Conservation (phyloP, 257 asterid genomes). For the Solanum tarijense region DNA sequence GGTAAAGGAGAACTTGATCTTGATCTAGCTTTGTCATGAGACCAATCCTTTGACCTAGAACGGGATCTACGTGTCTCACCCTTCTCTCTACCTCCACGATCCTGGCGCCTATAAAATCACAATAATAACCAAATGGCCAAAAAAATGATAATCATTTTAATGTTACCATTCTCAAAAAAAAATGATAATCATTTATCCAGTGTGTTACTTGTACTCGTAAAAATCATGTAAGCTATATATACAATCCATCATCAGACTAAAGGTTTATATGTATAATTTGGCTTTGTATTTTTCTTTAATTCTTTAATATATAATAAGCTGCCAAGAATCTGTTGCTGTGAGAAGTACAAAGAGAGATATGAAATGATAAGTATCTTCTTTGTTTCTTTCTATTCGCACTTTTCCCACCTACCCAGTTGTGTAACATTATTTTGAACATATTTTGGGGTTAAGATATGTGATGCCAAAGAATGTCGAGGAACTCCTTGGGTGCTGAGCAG, state of each 20-base stretch:
- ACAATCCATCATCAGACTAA: background rate
- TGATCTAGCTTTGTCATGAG: conserved; percentile 16
- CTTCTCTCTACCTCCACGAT: conserved; percentile 28
- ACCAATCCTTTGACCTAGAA: conserved; percentile 30
- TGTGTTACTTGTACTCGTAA: background rate
- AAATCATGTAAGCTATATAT: background rate
- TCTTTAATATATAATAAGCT: background rate
- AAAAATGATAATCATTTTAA: background rate
- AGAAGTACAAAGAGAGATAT: background rate
- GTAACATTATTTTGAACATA: background rate
- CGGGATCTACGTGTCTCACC: conserved; percentile 26
- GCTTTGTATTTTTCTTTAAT: background rate
- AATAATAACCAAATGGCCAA: conserved; percentile 1
- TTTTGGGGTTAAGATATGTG: background rate
- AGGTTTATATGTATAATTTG: background rate
- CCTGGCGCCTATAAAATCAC: conserved; percentile 19
- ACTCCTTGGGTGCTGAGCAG: background rate
- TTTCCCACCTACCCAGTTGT: background rate
- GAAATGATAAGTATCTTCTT: background rate
- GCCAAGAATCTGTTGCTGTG: background rate
- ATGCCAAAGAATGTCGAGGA: background rate
- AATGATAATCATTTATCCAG: background rate
- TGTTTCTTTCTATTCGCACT: background rate
- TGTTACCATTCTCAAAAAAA: background rate
- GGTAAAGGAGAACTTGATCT: conserved; percentile 12